These are phyloP conservation scores for Boletus huronensis DNA, from an alignment of 768 basidiomycete species.

Conservation along the genomic window DNA sequence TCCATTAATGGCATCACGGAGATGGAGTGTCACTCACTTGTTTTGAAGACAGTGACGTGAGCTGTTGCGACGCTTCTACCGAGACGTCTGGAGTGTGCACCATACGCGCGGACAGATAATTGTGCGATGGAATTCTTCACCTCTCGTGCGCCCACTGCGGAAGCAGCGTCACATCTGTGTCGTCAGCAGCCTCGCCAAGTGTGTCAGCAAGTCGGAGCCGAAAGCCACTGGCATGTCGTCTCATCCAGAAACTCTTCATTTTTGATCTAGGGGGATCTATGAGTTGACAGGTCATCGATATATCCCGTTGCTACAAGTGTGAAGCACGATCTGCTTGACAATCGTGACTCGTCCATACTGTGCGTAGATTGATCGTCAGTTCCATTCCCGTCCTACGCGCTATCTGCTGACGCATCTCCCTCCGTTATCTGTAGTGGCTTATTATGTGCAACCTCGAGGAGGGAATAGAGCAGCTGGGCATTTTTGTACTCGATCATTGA, in stretches of 20 bases:
- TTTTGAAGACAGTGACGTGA: background rate
- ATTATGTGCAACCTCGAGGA: background rate
- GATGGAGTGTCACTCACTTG: background rate
- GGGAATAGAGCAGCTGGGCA: background rate
- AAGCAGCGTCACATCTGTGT: no score
- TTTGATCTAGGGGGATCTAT: background rate
- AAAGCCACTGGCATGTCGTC: background rate
- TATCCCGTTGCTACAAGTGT: background rate
- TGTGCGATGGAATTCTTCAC: background rate
- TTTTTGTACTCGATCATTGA: constrained; percentile 1
- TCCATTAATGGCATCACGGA: background rate
- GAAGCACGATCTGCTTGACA: background rate
- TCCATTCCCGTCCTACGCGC: background rate
- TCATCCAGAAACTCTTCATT: background rate
- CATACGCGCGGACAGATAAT: background rate
- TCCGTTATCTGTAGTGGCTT: background rate
- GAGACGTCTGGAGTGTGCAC: background rate
- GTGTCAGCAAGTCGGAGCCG: background rate
- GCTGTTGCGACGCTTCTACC: background rate
- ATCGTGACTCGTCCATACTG: background rate
- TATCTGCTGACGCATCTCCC: background rate
- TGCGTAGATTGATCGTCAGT: background rate
- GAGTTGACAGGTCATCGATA: background rate
- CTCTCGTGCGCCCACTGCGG: background rate
- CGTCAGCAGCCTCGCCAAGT: background rate